These are phyloP conservation scores for Botrytis sinoallii DNA, from an alignment of 2,329 filamentous ascomycete genomes.

Conservation along the genomic window DNA sequence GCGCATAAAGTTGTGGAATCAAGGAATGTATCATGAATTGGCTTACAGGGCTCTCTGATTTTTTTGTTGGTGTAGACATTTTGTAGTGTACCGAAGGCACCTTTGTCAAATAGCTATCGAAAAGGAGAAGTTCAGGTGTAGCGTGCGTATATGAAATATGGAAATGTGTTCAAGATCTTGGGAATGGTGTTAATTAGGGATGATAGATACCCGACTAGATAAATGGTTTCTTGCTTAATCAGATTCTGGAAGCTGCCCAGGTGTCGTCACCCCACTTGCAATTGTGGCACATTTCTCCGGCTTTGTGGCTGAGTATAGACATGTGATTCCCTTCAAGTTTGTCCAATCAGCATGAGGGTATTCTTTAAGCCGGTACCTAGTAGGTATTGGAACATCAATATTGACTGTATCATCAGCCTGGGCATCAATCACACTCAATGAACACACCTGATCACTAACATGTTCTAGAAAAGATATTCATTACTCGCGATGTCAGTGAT, in stretches of 20 bases:
- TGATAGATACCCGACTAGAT: constrained; percentile 3
- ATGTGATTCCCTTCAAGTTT: not conserved
- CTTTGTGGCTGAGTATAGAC: not conserved
- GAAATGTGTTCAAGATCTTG: not conserved
- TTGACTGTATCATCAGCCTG: not conserved
- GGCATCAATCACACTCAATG: not conserved
- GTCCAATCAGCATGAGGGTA: constrained; percentile 1
- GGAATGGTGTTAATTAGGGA: constrained; percentile 10
- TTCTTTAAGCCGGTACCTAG: not conserved
- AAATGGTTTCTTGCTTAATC: not conserved
- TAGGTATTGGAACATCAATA: not conserved
- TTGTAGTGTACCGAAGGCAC: not conserved
- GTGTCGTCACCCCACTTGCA: constrained; percentile 5
- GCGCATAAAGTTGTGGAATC: constrained; percentile 15
- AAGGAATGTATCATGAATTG: constrained; percentile 4
- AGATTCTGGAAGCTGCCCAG: constrained; percentile 1
- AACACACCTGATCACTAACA: not conserved
- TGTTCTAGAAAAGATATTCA: not conserved
- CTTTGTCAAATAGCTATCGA: not conserved
- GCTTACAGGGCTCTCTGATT: constrained; percentile 16
- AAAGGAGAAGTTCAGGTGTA: not conserved
- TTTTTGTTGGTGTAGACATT: constrained; percentile 25
- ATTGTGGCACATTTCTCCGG: constrained; percentile 8
- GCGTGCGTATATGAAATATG: not conserved
- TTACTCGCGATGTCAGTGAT: not conserved